Conservation (phyloP, 208 protist genomes). For the Leishmania martiniquensis region DNA sequence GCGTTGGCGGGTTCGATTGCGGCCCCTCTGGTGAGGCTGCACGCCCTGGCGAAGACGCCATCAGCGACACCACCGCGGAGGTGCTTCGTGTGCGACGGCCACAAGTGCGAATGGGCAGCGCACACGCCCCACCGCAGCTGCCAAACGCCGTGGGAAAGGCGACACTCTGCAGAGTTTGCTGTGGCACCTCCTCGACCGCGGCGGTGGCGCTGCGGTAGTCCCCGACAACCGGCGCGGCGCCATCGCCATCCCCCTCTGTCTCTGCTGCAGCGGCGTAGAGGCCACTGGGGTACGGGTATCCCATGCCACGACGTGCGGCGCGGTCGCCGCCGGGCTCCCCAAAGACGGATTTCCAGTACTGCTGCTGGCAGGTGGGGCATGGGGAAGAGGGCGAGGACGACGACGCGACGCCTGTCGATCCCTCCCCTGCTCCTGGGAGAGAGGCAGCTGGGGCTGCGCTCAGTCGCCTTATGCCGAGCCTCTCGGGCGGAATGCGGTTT, state of each 20-base stretch:
- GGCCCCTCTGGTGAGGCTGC: not conserved
- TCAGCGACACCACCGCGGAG: conserved; percentile 2
- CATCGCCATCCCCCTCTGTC: not conserved
- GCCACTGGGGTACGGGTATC: not conserved
- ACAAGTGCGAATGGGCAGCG: conserved; percentile 19
- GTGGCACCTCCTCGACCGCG: conserved; percentile 61
- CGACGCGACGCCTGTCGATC: not conserved
- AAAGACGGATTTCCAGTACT: conserved; percentile 18
- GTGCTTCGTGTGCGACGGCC: not conserved
- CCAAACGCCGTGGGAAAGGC: conserved; percentile 71
- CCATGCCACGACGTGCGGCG: not conserved
- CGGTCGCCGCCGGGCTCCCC: not conserved
- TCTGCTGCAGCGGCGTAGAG: not conserved
- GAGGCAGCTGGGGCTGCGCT: not conserved
- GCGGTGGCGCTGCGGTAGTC: conserved; percentile 41
- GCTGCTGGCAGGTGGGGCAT: conserved; percentile 20
- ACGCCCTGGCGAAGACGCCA: not conserved
- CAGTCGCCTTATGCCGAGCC: conserved; percentile 6
- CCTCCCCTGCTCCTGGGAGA: not conserved
- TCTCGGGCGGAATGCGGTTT: conserved; percentile 48
- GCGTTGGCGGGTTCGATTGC: no score
- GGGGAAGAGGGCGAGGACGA: not conserved
- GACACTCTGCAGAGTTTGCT: conserved; percentile 70
- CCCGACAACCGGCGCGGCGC: conserved; percentile 17
- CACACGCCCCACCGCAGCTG: conserved; percentile 25